A percentile compares a stretch with the other conserved stretches of the same genome.
Conservation (phyloP, 2,329 filamentous ascomycete genomes). For the Westerdykella aurantiaca region DNA sequence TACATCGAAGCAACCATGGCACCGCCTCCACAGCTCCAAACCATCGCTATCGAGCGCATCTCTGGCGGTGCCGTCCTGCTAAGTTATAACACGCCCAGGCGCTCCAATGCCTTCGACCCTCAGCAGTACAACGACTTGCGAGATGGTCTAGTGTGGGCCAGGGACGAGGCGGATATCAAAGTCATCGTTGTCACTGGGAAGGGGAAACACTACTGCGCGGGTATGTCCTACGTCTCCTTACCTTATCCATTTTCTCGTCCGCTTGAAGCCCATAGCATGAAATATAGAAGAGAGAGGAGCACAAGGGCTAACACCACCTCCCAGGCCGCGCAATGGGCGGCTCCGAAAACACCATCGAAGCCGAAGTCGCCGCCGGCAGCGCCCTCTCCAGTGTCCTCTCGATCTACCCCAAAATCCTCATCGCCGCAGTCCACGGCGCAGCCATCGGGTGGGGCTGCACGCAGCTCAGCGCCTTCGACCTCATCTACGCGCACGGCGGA, state of each 20-base stretch:
- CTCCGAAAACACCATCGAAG: constrained; percentile 10
- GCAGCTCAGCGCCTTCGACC: constrained; percentile 13
- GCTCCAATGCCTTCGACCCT: constrained; percentile 13
- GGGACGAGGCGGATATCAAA: constrained; percentile 9
- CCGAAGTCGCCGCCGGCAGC: constrained; percentile 13
- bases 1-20: constrained; percentile 4
- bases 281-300: no score
- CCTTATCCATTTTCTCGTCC: no score
- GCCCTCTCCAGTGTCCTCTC: constrained; percentile 8
- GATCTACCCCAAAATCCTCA: constrained; percentile 13
- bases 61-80: constrained; percentile 9
- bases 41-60: constrained; percentile 10
- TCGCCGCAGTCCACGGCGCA: constrained; percentile 16
- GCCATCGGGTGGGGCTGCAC: constrained; percentile 18
- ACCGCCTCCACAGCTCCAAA: constrained; percentile 8
- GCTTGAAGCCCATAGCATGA: no score
- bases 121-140: constrained; percentile 12
- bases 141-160: constrained; percentile 13
- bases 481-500: constrained; percentile 12
- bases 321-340: constrained; percentile 13
- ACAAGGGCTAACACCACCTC: constrained; percentile 14
- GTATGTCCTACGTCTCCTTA: neutral
- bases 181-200: constrained; percentile 7
- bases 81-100: constrained; percentile 14
- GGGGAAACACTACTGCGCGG: neutral